Evolutionary conservation across 1,284 basidiomycete species (phyloP).

Genomic region (Rhodofomes roseus): DNA sequence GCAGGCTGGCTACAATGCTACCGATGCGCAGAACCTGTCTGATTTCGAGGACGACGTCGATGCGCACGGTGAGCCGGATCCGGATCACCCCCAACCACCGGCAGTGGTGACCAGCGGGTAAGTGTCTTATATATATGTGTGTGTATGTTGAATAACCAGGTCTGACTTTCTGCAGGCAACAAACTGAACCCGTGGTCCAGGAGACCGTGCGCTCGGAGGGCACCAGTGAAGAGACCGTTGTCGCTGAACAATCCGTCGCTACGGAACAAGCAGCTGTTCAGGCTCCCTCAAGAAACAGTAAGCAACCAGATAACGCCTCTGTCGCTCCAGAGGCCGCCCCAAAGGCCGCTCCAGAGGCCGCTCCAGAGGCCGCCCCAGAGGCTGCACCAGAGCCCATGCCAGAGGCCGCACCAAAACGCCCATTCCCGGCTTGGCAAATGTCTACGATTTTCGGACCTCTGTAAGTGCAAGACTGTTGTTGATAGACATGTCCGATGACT

Average conservation of each 20-base stretch:
- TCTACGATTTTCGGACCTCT: conserved; percentile 34
- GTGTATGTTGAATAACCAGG: neutral
- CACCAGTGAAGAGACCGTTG: no score
- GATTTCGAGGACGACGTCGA: conserved; percentile 54
- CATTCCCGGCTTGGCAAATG: conserved; percentile 16
- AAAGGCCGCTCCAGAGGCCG: no score
- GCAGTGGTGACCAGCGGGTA: neutral
- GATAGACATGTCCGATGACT: neutral
- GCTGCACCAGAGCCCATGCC: neutral
- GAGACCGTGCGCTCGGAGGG: neutral
- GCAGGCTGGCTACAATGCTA: conserved; percentile 38
- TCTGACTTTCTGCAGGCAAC: neutral
- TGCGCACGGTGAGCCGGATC: conserved; percentile 16
- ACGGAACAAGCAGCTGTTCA: neutral
- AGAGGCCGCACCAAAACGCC: neutral
- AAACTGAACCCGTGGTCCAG: neutral
- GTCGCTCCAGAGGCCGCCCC: neutral
- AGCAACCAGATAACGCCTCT: neutral
- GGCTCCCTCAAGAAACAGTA: neutral
- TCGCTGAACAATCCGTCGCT: no score
- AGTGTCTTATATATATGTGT: neutral
- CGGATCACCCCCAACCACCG: neutral
- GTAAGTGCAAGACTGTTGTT: conserved; percentile 19
- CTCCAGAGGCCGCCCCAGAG: no score
- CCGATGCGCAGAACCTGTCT: conserved; percentile 37